Evolutionary conservation across 331 rosid species (phyloP).

Genomic region (Saraca asoca): DNA sequence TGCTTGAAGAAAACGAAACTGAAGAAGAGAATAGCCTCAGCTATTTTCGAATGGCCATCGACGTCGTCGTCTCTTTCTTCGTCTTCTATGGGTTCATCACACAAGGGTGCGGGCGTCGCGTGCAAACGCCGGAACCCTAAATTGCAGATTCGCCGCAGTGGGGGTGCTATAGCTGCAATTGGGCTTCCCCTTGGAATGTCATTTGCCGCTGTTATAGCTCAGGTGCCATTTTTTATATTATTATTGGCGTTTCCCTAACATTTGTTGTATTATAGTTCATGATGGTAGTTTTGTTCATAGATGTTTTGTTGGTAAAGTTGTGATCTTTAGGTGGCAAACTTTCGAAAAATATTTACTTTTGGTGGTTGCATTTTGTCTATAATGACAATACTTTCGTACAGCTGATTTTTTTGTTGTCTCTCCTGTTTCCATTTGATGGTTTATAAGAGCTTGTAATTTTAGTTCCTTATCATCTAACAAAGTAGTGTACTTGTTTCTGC

Average conservation of each 20-base stretch:
- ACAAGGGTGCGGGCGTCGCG: conserved; percentile 33
- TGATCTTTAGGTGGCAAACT: neutral
- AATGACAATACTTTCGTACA: neutral
- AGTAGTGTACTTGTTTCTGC: too few relatives aligned
- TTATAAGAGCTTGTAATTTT: neutral
- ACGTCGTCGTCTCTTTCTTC: conserved; percentile 32
- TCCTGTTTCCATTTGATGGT: neutral
- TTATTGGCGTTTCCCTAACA: neutral
- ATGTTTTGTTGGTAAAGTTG: neutral
- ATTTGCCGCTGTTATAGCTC: conserved; percentile 71
- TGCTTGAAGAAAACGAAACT: conserved; percentile 24
- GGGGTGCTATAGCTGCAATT: conserved; percentile 47
- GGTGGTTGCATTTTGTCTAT: neutral
- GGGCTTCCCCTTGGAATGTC: conserved; percentile 85
- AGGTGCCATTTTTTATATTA: conserved; percentile 47
- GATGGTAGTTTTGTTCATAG: neutral
- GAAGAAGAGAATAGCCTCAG: conserved; percentile 24
- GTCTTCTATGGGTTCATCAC: conserved; percentile 27
- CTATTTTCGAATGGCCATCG: conserved; percentile 42
- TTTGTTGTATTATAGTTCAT: neutral
- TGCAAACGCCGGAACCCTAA: conserved; percentile 62
- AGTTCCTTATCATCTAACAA: neutral
- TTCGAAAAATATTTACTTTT: too few relatives aligned
- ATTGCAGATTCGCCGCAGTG: conserved; percentile 44
- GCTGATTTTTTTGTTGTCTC: neutral